Percentiles rank a stretch among this genome's conserved stretches.
Evolutionary conservation across 306 rosid genomes (phyloP).

Genomic region (Pterocarpus macrocarpus): DNA sequence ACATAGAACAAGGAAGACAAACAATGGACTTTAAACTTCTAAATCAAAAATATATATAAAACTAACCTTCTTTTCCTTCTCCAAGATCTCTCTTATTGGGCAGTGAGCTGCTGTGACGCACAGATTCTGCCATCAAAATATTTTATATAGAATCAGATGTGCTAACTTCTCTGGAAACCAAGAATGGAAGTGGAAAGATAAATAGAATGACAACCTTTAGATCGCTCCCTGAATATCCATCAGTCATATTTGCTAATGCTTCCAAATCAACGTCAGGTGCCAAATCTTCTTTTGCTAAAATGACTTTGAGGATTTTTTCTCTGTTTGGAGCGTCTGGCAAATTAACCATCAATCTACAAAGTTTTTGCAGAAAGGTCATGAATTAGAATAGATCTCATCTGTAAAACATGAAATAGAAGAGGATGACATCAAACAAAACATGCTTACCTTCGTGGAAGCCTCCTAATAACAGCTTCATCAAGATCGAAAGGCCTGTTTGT

Average conservation of each 20-base stretch:
- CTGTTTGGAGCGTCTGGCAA: conserved; percentile 88
- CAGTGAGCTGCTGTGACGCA: conserved; percentile 60
- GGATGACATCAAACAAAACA: conserved; percentile 1
- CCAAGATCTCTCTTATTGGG: conserved; percentile 59
- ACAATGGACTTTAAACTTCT: background rate
- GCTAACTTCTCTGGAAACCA: conserved; percentile 38
- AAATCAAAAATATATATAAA: background rate
- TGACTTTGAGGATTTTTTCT: conserved; percentile 79
- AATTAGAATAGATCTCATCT: conserved; percentile 17
- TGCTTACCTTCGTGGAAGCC: conserved; percentile 91
- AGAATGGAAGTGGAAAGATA: conserved; percentile 21
- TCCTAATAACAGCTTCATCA: conserved; percentile 98
- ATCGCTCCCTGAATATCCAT: conserved; percentile 96
- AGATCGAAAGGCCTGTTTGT: conserved; percentile 99
- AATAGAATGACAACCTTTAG: conserved; percentile 69
- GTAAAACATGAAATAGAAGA: conserved; percentile 11
- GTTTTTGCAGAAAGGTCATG: background rate
- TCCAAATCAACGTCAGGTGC: conserved; percentile 78
- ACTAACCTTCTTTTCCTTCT: conserved; percentile 69
- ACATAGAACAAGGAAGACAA: background rate
- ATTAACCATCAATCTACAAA: conserved; percentile 89
- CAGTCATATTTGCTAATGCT: conserved; percentile 82
- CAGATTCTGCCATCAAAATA: conserved; percentile 54
- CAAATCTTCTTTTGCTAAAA: conserved; percentile 86
- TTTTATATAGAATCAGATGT: conserved; percentile 17